Conservation (phyloP, 2,329 filamentous ascomycete species). For the Dendryphion nanum region DNA sequence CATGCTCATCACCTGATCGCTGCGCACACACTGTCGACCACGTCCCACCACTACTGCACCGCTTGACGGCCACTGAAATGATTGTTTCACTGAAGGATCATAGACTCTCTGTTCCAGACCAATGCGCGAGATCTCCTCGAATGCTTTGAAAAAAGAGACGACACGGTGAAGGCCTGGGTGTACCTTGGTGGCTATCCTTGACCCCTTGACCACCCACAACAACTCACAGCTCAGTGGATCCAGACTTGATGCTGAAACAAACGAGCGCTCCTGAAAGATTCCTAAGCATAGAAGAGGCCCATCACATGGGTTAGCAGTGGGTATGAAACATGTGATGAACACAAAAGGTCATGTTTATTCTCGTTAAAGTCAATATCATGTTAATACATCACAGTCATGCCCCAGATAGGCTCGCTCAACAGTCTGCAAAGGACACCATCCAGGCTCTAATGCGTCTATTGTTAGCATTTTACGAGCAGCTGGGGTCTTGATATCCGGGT, state of each 20-base stretch:
- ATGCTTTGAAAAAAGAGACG: not conserved
- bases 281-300: not conserved
- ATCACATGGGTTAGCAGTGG: slow-evolving; percentile 1
- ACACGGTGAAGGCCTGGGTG: slow-evolving; percentile 1
- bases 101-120: too few species aligned
- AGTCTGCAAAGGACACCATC: not conserved
- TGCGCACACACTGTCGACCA: too few species aligned
- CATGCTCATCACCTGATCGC: too few species aligned
- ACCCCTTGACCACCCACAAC: not conserved
- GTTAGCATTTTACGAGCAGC: slow-evolving; percentile 1
- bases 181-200: not conserved
- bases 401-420: not conserved
- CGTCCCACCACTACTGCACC: too few species aligned
- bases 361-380: not conserved
- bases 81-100: too few species aligned
- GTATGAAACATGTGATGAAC: slow-evolving; percentile 1
- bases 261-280: not conserved
- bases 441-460: slow-evolving; percentile 1
- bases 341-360: slow-evolving; percentile 1
- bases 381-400: not conserved
- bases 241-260: not conserved
- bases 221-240: not conserved
- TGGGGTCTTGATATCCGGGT: not conserved
- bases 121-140: not conserved
- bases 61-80: too few species aligned